Evolutionary conservation across 108 stramenopile species (phyloP).

Genomic region (Aureococcus anophagefferens): DNA sequence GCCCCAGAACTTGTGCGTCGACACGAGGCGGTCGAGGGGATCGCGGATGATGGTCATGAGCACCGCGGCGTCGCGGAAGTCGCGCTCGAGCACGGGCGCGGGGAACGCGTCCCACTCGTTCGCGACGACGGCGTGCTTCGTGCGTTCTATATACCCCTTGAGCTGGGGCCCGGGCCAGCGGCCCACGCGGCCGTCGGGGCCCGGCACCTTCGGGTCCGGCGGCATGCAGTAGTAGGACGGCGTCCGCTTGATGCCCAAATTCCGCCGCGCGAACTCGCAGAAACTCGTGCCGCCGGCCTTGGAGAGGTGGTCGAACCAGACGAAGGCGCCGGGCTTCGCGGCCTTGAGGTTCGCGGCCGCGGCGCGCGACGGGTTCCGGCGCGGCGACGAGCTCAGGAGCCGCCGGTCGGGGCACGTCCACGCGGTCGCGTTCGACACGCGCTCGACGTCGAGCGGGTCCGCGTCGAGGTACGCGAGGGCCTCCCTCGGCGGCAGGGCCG

Average conservation of each 20-base stretch:
- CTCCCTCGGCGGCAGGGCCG: neutral
- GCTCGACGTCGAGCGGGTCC: neutral
- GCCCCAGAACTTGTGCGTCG: constrained; percentile 38
- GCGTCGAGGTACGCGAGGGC: neutral
- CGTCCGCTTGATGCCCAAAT: constrained; percentile 16
- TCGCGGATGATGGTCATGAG: constrained; percentile 32
- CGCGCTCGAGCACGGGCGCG: constrained; percentile 3
- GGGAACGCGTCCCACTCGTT: constrained; percentile 45
- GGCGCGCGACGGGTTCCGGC: neutral
- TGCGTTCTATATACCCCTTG: neutral
- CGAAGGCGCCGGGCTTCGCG: neutral
- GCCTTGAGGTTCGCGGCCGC: neutral
- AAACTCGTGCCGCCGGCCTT: constrained; percentile 43
- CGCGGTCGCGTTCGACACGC: neutral
- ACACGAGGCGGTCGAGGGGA: constrained; percentile 41
- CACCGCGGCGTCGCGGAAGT: neutral
- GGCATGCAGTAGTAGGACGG: constrained; percentile 46
- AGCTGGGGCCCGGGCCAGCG: constrained; percentile 30
- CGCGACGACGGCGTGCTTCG: constrained; percentile 19
- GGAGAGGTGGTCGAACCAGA: constrained; percentile 41
- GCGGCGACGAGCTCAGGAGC: neutral
- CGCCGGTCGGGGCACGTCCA: neutral
- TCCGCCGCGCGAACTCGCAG: constrained; percentile 29
- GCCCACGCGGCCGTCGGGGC: constrained; percentile 27
- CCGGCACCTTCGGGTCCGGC: constrained; percentile 1